Base-by-base conservation (phyloP, 768 basidiomycete genomes). In the Punctularia strigosozonata region DNA sequence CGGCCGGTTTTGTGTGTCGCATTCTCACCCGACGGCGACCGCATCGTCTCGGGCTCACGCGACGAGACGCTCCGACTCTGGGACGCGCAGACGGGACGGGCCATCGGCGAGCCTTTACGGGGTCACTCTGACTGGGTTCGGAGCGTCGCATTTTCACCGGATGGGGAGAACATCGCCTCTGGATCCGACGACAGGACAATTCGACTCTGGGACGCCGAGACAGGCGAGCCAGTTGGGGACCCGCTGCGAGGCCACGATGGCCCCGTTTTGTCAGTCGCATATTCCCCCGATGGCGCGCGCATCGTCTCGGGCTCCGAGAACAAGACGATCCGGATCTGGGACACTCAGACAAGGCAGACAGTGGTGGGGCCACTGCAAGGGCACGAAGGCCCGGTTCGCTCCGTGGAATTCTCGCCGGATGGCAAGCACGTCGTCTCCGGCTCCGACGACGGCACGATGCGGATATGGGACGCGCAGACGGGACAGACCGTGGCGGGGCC, bases 1-100 rank as follows among this genome's bases (percentile, higher is more conserved):
- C n/a, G n/a, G n/a, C n/a, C n/a, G n/a, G n/a, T n/a, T n/a, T n/a
- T n/a, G n/a, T n/a, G n/a, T n/a, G n/a, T n/a, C n/a, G n/a, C n/a
- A n/a, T n/a, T n/a, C n/a, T n/a, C n/a, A n/a, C n/a, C n/a, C n/a
- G n/a, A n/a, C n/a, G n/a, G 28, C 28, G 10, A 30, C 10, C 10
- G n/a, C 10, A 30, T 30, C 8, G 17, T 34, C 17, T 34, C 33
- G 8, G 33, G 10, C 8, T 34, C 33, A 8, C 8, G 20, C 20
- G 33, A 34, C 33, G 10, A 63, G 53, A 62, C 59, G 4, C 10
- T 34, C 33, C 10, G 33, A 19, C 10, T 34, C 10, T 34, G 33
- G 33, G 33, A 34, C 20, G 33, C 33, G 7, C 19, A 10, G 19
- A 13, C 33, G 20, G 13, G 19, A 34, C n/a, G n/a, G n/a, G n/a